Evolutionary conservation across 148 eudicot species (phyloP).

Genomic region (Spergularia bocconei): DNA sequence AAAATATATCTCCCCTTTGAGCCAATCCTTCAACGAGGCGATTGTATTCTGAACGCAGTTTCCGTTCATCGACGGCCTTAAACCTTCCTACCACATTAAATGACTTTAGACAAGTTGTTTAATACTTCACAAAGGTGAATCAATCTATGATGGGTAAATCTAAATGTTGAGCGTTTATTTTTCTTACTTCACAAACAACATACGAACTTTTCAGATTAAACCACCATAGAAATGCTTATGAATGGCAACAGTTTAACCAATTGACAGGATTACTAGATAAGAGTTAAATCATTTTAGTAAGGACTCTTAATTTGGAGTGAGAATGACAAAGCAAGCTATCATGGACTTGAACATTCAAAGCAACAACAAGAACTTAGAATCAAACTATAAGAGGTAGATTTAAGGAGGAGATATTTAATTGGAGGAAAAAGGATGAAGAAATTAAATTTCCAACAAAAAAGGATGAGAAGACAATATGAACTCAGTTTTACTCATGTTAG

Average conservation of each 20-base stretch:
- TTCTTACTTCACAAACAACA: neutral
- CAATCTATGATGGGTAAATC: neutral
- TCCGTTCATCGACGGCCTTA: conserved; percentile 91
- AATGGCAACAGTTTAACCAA: neutral
- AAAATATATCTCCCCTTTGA: conserved; percentile 66
- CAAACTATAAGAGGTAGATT: too few species aligned
- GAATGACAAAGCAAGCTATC: conserved; percentile 2
- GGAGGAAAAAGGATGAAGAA: neutral
- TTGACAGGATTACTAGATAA: neutral
- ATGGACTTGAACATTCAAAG: neutral
- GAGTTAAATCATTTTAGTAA: neutral
- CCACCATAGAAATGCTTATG: neutral
- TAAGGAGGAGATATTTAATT: neutral
- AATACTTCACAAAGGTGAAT: conserved; percentile 12
- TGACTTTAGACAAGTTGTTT: conserved; percentile 31
- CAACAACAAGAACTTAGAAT: neutral
- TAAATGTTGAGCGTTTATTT: neutral
- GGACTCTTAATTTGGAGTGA: neutral
- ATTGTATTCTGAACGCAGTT: conserved; percentile 88
- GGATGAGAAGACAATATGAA: neutral
- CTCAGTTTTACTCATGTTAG: neutral
- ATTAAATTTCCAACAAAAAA: neutral
- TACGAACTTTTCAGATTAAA: neutral
- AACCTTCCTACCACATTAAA: conserved; percentile 93
- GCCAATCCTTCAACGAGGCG: conserved; percentile 97